Percentiles rank a stretch among this genome's conserved stretches.
These are phyloP conservation scores for Xanthoceras sorbifolium DNA, from an alignment of 345 rosid genomes.

Conservation along the genomic window DNA sequence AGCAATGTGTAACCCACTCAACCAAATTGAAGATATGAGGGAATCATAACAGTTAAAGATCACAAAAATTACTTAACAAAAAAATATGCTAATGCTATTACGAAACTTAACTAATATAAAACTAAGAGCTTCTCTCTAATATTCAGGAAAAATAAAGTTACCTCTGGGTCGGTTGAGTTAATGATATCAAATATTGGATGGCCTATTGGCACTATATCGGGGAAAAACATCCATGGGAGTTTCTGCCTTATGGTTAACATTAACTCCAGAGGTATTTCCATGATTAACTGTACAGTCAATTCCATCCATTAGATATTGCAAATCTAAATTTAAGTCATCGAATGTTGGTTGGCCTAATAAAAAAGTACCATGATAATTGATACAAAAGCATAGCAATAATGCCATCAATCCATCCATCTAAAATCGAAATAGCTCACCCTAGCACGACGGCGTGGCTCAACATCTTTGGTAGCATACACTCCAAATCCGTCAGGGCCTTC, in stretches of 20 bases:
- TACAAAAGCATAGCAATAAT: conserved; percentile 3
- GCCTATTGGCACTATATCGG: conserved; percentile 83
- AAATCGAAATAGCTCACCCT: conserved; percentile 53
- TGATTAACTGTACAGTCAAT: conserved; percentile 58
- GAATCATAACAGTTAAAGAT: not conserved
- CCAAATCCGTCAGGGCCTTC: conserved; percentile 93
- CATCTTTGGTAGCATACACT: conserved; percentile 87
- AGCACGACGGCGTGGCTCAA: conserved; percentile 83
- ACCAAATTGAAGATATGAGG: conserved; percentile 10
- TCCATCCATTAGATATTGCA: not conserved
- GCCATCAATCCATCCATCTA: not conserved
- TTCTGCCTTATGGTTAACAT: conserved; percentile 87
- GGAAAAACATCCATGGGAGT: conserved; percentile 98
- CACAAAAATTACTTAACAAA: not conserved
- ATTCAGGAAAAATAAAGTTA: conserved; percentile 22
- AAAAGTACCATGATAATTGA: not conserved
- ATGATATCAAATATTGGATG: conserved; percentile 94
- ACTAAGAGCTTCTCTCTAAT: not conserved
- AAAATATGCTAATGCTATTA: conserved; percentile 8
- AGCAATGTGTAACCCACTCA: not conserved
- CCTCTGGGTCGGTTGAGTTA: conserved; percentile 91
- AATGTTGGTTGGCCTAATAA: not conserved
- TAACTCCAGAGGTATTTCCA: conserved; percentile 94
- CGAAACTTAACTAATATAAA: not conserved
- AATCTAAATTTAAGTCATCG: not conserved